These are phyloP conservation scores for Globisporangium megalacanthum DNA, from an alignment of 352 stramenopile species.

Conservation along the genomic window DNA sequence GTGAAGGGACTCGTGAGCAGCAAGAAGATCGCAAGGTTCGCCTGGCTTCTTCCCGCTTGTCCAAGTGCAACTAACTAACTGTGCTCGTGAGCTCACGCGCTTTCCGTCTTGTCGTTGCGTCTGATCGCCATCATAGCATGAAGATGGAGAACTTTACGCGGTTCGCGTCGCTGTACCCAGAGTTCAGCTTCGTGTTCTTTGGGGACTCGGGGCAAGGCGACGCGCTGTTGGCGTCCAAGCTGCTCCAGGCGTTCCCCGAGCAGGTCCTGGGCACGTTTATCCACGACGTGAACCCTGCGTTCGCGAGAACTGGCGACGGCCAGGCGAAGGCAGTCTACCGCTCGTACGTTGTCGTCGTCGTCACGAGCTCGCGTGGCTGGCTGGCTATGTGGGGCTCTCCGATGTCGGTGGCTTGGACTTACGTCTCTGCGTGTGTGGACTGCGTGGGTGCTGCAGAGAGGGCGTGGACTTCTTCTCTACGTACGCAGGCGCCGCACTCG, in stretches of 20 bases:
- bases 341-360: slow-evolving; percentile 42
- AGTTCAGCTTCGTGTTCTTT: slow-evolving; percentile 87
- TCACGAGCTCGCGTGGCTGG: too few species aligned
- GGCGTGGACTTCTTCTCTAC: slow-evolving; percentile 73
- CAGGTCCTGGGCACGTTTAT: slow-evolving; percentile 76
- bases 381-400: neutral
- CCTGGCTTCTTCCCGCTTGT: neutral
- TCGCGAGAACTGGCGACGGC: slow-evolving; percentile 55
- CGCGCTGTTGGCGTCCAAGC: slow-evolving; percentile 54
- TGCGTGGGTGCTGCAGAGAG: slow-evolving; percentile 23
- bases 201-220: slow-evolving; percentile 80
- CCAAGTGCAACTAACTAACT: neutral
- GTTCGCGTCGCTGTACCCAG: slow-evolving; percentile 71
- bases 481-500: slow-evolving; percentile 56
- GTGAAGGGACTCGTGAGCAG: slow-evolving; percentile 77
- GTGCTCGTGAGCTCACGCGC: neutral
- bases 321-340: slow-evolving; percentile 48
- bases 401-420: neutral
- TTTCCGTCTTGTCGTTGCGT: too few species aligned
- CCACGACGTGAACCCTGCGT: slow-evolving; percentile 66
- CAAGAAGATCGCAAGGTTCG: slow-evolving; percentile 68
- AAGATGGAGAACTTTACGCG: slow-evolving; percentile 82
- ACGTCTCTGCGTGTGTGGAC: neutral
- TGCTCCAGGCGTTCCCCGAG: slow-evolving; percentile 46
- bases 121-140: slow-evolving; percentile 20